phyloP scores from a whole-genome alignment of 2,329 filamentous ascomycete species.

The Catunica adiposa region DNA sequence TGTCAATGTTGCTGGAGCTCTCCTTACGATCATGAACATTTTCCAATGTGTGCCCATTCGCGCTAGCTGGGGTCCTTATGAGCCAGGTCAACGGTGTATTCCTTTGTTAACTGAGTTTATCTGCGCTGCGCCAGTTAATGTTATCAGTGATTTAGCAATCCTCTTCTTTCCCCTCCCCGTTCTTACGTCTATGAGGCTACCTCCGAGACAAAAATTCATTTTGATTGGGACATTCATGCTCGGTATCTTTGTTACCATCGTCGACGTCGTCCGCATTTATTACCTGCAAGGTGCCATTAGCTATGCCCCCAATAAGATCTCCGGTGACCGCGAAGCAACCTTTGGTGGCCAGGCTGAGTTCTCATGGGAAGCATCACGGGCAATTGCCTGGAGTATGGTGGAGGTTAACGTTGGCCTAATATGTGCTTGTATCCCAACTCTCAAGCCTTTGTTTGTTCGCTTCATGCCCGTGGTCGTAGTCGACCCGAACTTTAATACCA shows the following conservation, averaged over 20 bases:
- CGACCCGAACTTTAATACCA: slow-evolving; percentile 24
- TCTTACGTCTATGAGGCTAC: slow-evolving; percentile 69
- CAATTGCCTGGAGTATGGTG: slow-evolving; percentile 86
- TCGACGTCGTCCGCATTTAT: slow-evolving; percentile 79
- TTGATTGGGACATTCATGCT: slow-evolving; percentile 73
- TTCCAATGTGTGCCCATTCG: slow-evolving; percentile 65
- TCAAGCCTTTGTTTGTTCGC: slow-evolving; percentile 67
- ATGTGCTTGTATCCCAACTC: slow-evolving; percentile 78
- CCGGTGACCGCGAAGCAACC: slow-evolving; percentile 24
- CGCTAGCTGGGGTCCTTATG: slow-evolving; percentile 44
- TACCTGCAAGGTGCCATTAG: slow-evolving; percentile 63
- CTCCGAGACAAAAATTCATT: slow-evolving; percentile 72
- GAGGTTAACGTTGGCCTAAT: slow-evolving; percentile 85
- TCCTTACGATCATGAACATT: slow-evolving; percentile 71
- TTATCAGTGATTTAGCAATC: slow-evolving; percentile 78
- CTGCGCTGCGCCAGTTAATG: slow-evolving; percentile 74
- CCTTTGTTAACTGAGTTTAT: slow-evolving; percentile 46
- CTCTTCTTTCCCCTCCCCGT: slow-evolving; percentile 79
- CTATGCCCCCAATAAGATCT: slow-evolving; percentile 23
- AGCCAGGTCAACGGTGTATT: slow-evolving; percentile 29
- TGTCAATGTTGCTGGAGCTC: slow-evolving; percentile 62
- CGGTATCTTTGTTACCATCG: slow-evolving; percentile 71
- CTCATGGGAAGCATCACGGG: slow-evolving; percentile 61
- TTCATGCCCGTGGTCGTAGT: slow-evolving; percentile 41
- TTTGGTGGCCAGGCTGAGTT: slow-evolving; percentile 40